Conservation (phyloP, 148 eudicot genomes). For the Suaeda aralocaspica region DNA sequence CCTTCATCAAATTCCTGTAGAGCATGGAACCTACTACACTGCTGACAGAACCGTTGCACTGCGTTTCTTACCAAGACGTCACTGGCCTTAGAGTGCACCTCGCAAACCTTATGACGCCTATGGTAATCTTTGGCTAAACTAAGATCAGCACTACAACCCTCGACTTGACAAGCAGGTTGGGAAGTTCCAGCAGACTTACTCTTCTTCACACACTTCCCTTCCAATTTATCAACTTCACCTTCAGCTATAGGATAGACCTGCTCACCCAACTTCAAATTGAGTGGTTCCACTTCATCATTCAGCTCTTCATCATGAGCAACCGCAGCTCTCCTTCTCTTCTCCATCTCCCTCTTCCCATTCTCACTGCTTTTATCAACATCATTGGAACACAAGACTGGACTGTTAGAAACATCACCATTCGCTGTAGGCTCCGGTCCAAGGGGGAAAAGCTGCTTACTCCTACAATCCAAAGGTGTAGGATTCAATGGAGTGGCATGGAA, state of each 20-base stretch:
- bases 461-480: slow-evolving; percentile 46
- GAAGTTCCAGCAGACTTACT: slow-evolving; percentile 45
- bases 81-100: slow-evolving; percentile 74
- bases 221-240: slow-evolving; percentile 40
- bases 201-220: slow-evolving; percentile 61
- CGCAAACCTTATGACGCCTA: slow-evolving; percentile 89
- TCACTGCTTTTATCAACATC: slow-evolving; percentile 32
- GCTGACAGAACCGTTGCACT: slow-evolving; percentile 92
- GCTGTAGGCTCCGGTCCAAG: slow-evolving; percentile 35
- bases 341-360: slow-evolving; percentile 46
- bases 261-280: slow-evolving; percentile 75
- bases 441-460: slow-evolving; percentile 52
- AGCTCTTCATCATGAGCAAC: slow-evolving; percentile 43
- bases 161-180: slow-evolving; percentile 77
- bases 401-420: slow-evolving; percentile 29
- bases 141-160: slow-evolving; percentile 74
- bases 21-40: slow-evolving; percentile 97
- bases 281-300: slow-evolving; percentile 43
- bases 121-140: slow-evolving; percentile 78
- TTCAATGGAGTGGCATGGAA: slow-evolving; percentile 55
- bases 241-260: slow-evolving; percentile 55
- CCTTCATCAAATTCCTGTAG: slow-evolving; percentile 97
- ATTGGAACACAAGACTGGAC: slow-evolving; percentile 33
- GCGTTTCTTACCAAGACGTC: slow-evolving; percentile 61
- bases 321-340: slow-evolving; percentile 51